Conservation (phyloP, 2,329 filamentous ascomycete species). For the Penicillium rolfsii region DNA sequence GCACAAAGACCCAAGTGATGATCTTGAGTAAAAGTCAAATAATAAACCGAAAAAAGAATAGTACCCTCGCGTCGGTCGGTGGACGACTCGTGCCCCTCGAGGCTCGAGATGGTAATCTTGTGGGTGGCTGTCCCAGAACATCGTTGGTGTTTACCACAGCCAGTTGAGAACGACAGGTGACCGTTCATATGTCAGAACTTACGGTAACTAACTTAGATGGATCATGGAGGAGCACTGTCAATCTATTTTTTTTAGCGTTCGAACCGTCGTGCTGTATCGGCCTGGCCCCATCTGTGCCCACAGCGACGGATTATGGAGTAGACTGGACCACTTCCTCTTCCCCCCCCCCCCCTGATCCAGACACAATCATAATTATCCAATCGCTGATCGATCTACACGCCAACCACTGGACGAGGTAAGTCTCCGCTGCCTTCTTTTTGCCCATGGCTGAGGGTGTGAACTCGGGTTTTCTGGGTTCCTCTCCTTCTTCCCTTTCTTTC, state of each 20-base stretch:
- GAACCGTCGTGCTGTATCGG: conserved; percentile 23
- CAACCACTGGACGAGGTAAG: conserved; percentile 17
- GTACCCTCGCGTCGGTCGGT: conserved; percentile 5
- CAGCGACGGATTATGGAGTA: conserved; percentile 27
- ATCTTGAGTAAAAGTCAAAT: background rate
- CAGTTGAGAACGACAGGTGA: conserved; percentile 5
- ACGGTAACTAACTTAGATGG: conserved; percentile 1
- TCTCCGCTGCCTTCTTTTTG: conserved; percentile 12
- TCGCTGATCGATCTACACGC: conserved; percentile 26
- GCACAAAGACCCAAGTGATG: background rate
- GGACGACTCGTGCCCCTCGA: background rate
- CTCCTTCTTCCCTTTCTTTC: conserved; percentile 12
- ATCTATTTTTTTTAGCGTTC: conserved; percentile 24
- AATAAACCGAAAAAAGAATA: background rate
- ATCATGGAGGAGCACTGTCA: conserved; percentile 19
- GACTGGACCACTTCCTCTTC: conserved; percentile 16
- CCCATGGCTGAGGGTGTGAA: conserved; percentile 3
- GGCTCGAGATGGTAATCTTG: background rate
- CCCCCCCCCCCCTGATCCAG: conserved; percentile 26
- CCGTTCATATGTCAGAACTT: conserved; percentile 21
- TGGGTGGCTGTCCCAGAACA: conserved; percentile 1
- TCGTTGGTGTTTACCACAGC: conserved; percentile 14
- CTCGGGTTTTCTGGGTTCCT: conserved; percentile 10
- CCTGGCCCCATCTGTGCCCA: conserved; percentile 23
- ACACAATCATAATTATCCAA: conserved; percentile 12